Evolutionary conservation across 345 rosid species (phyloP), one percentile per base, ranked within the genome.

Genomic region (Lagerstroemia speciosa): DNA sequence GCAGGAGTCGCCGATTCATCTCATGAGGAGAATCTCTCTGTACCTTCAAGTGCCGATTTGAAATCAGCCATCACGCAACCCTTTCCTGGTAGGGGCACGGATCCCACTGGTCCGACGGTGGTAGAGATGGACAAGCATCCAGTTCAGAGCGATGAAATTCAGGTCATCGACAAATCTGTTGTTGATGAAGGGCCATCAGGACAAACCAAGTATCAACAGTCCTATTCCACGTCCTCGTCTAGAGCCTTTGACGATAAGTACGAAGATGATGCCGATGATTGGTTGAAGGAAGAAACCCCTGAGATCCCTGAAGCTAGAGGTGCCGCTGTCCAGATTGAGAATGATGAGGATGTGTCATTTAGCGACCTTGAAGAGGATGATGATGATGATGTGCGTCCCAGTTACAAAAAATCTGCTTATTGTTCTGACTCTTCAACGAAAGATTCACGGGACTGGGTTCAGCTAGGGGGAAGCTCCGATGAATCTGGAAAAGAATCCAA

Each of bases 331-430:
- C 85, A 68, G 33, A 69, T 86, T 46, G 93, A 67, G 68, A 87
- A 91, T 69, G 98, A 89, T 2, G 98, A 92, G 69, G 99, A 92
- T 67, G 93, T 92, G 19, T 91, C 98, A 8, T 94, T 91, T 69
- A 92, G 99, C 75, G 98, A 94, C 79, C 93, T 94, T 0, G 97
- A 94, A 83, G 97, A 91, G 6, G 98, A 92, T 52, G 98, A 89
- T 52, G 95, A 53, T 52, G 95, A 53, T 19, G 87, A 84, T 69
- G 83, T 71, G 48, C 80, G 83, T 38, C 30, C 75, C 32, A 83
- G 69, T 76, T 72, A 79, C 52, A 88, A 84, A 80, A 81, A 84
- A 75, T 79, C 30, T 26, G 67, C 76, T 6, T 82, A 84, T 65
- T 75, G 79, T 36, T 82, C 89, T 66, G 88, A 82, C 75, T 72